Evolutionary conservation across 2,329 filamentous ascomycete species (phyloP).

Genomic region (Fusarium siculi): DNA sequence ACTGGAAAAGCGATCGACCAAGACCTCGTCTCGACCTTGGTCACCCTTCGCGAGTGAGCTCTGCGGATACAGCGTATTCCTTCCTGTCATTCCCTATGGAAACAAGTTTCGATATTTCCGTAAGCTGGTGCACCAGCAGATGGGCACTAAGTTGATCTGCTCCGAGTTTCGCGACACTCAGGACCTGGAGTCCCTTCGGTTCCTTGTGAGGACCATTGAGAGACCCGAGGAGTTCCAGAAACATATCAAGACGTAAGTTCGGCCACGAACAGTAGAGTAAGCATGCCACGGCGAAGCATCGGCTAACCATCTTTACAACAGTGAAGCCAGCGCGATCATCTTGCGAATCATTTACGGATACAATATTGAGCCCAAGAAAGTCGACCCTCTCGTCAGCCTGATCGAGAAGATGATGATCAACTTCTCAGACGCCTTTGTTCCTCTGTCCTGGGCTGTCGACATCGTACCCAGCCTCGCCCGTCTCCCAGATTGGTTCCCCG

Average conservation of each 20-base stretch:
- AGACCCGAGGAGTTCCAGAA: slow-evolving; percentile 33
- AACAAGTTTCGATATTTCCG: slow-evolving; percentile 36
- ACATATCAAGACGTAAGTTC: slow-evolving; percentile 45
- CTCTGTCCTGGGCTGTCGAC: slow-evolving; percentile 49
- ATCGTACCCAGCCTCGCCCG: slow-evolving; percentile 45
- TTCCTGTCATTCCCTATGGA: slow-evolving; percentile 32
- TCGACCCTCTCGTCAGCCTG: slow-evolving; percentile 46
- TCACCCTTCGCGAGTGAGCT: slow-evolving; percentile 37
- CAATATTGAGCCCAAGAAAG: slow-evolving; percentile 42
- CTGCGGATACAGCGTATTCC: slow-evolving; percentile 37
- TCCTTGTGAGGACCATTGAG: slow-evolving; percentile 39
- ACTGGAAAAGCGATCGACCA: slow-evolving; percentile 49
- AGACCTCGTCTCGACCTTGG: slow-evolving; percentile 47
- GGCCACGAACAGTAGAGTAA: fast-evolving
- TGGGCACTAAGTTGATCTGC: slow-evolving; percentile 40
- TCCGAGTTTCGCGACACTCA: slow-evolving; percentile 38
- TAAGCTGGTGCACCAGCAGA: slow-evolving; percentile 46
- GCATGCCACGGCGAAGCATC: fast-evolving
- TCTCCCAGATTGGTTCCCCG: slow-evolving; percentile 47
- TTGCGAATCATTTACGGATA: slow-evolving; percentile 49
- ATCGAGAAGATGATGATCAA: slow-evolving; percentile 45
- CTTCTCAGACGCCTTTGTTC: slow-evolving; percentile 44
- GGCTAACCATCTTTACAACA: slow-evolving; percentile 15
- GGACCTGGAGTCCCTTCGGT: slow-evolving; percentile 42
- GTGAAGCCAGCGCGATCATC: slow-evolving; percentile 43